Evolutionary conservation across 2,329 filamentous ascomycete genomes (phyloP).

Genomic region (Diplodia sapinea): DNA sequence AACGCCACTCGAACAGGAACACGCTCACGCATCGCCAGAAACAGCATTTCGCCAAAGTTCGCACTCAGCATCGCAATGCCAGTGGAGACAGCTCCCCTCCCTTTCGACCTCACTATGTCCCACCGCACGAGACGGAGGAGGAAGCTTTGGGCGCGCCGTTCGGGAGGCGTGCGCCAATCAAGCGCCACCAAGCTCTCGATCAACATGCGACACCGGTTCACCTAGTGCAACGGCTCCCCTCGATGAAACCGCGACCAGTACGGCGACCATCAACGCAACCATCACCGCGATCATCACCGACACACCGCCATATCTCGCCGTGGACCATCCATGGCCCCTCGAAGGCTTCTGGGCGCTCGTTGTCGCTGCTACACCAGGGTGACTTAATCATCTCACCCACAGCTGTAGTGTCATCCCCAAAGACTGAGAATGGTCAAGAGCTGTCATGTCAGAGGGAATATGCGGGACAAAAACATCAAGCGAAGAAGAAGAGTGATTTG

Average conservation of each 20-base stretch:
- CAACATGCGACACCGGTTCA: constrained; percentile 14
- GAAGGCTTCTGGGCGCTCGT: background rate
- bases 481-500: background rate
- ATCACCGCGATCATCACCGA: background rate
- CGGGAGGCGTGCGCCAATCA: background rate
- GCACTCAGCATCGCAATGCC: constrained; percentile 42
- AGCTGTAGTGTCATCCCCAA: background rate
- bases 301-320: constrained; percentile 16
- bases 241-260: constrained; percentile 1
- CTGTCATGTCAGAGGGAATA: background rate
- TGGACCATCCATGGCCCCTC: background rate
- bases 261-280: background rate
- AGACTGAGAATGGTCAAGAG: background rate
- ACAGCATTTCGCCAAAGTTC: constrained; percentile 53
- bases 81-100: constrained; percentile 32
- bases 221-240: constrained; percentile 6
- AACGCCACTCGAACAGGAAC: constrained; percentile 46
- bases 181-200: background rate
- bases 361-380: background rate
- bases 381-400: background rate
- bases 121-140: constrained; percentile 12
- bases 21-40: constrained; percentile 50
- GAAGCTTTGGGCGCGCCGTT: background rate
- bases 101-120: constrained; percentile 40
- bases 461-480: background rate